Base-by-base conservation (phyloP, 2,329 filamentous ascomycete species). In the Xylariaceae sp. region DNA sequence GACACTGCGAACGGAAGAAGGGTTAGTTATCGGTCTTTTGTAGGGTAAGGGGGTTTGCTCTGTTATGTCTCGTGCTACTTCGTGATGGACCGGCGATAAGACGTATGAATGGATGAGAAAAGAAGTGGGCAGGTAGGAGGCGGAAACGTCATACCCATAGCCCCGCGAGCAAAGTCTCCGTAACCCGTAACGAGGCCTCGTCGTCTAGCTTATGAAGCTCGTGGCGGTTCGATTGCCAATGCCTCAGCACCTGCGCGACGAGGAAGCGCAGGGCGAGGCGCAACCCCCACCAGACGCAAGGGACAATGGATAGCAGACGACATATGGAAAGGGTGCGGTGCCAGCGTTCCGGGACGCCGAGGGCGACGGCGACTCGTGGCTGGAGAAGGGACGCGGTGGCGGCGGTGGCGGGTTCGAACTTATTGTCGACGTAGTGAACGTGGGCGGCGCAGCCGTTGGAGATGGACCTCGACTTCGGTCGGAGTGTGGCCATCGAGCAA, bases 291-390 rank as follows among this genome's bases (percentile, higher is more conserved):
- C 83, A 89, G 43, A 86, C 78, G 48, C 88, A 87, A 14, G 91
- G 90, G 19, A 82, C 80, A 50, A 90, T 86, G 58, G 88, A 91
- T 60, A 89, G 76, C 21, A 89, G 84, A n/a, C 91, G 86, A 65
- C 89, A 87, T 61, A 88, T 78, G 62, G 92, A 85, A 52, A 94
- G 81, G 56, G 88, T 87, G 37, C 89, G 79, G 71, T 93, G 87
- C 87, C 90, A 94, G 60, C 80, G 81, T 61, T 81, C 80, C 51
- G 88, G 86, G 14, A 95, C 85, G 48, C 90, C 90, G 43, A 94
- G 82, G 28, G 91, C 83, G 66, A 92, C 89, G 61, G 90, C 90
- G 53, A 94, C 86, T 53, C 90, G 89, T 11, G 90, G 90, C 69
- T 92, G 89, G 39, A 92, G 79, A 49, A 87, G 77, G 14, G 82